Conservation (phyloP, 345 rosid species). For the Punica granatum region DNA sequence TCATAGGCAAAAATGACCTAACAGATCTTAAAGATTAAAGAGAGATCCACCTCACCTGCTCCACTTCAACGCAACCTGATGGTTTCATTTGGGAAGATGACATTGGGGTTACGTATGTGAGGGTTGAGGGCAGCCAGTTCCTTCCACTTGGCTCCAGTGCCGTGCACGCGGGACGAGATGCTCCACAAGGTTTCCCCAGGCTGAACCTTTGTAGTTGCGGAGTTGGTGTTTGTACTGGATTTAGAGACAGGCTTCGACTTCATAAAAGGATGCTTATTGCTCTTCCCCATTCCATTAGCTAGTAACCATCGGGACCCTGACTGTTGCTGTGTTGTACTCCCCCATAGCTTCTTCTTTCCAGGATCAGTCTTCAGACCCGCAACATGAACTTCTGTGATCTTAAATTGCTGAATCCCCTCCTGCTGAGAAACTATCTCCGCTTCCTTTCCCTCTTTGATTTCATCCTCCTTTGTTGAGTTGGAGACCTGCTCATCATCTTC, state of each 20-base stretch:
- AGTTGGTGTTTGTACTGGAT: slow-evolving; percentile 29
- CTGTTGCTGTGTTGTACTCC: slow-evolving; percentile 56
- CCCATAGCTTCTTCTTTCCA: slow-evolving; percentile 66
- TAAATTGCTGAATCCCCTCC: slow-evolving; percentile 54
- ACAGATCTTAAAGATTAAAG: background rate
- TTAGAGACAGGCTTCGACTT: slow-evolving; percentile 46
- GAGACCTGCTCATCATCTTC: slow-evolving; percentile 36
- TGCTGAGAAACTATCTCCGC: slow-evolving; percentile 40
- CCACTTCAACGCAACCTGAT: slow-evolving; percentile 22
- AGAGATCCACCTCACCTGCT: slow-evolving; percentile 1
- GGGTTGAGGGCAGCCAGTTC: slow-evolving; percentile 38
- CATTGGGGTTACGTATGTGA: slow-evolving; percentile 51
- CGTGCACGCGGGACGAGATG: slow-evolving; percentile 51
- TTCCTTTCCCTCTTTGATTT: slow-evolving; percentile 20
- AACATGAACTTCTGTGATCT: slow-evolving; percentile 74
- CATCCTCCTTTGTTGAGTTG: slow-evolving; percentile 17
- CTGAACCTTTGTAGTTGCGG: slow-evolving; percentile 36
- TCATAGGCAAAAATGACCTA: background rate
- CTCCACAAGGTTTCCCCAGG: slow-evolving; percentile 80
- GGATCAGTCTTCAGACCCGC: slow-evolving; percentile 71
- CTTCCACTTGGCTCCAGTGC: slow-evolving; percentile 63
- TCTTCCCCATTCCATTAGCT: slow-evolving; percentile 96
- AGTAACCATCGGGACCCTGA: slow-evolving; percentile 92
- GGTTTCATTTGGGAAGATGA: slow-evolving; percentile 33
- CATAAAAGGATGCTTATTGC: slow-evolving; percentile 41